Conservation (phyloP, 1,139 yeast genomes). For the Hansenula lynferdii region DNA sequence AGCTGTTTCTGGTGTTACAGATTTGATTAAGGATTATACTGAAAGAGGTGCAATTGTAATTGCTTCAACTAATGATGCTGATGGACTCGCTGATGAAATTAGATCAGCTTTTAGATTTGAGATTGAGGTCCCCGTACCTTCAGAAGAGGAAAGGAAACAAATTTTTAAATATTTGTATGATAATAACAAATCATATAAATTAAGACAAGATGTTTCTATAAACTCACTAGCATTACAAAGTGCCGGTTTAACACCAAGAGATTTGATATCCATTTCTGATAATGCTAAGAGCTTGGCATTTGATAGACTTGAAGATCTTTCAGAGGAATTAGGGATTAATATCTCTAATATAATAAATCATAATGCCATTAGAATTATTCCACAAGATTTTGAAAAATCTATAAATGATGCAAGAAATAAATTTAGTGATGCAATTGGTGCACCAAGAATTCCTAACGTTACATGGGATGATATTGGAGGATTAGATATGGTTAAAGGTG, state of each 20-base stretch:
- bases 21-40: conserved; percentile 54
- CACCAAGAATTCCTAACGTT: conserved; percentile 93
- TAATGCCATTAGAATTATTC: conserved; percentile 51
- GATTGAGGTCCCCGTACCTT: conserved; percentile 70
- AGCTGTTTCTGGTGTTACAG: conserved; percentile 54
- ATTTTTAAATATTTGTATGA: conserved; percentile 52
- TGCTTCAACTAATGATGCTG: conserved; percentile 70
- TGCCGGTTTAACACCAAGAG: conserved; percentile 90
- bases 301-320: conserved; percentile 35
- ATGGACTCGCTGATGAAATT: conserved; percentile 60
- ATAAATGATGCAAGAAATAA: conserved; percentile 81
- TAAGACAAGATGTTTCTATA: conserved; percentile 52
- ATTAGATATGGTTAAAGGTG: conserved; percentile 81
- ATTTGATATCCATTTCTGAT: conserved; percentile 65
- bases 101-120: conserved; percentile 76
- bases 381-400: conserved; percentile 66
- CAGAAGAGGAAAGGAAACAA: conserved; percentile 63
- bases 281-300: conserved; percentile 58
- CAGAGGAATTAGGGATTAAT: conserved; percentile 19
- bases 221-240: conserved; percentile 72
- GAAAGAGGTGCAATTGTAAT: conserved; percentile 45
- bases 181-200: conserved; percentile 16
- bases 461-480: conserved; percentile 97
- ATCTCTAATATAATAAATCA: conserved; percentile 32
- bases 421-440: conserved; percentile 93